Percentiles rank a stretch among this genome's conserved stretches.
phyloP scores from a whole-genome alignment of 371 early-diverging fungal species.

The Dentiscutata heterogama region DNA sequence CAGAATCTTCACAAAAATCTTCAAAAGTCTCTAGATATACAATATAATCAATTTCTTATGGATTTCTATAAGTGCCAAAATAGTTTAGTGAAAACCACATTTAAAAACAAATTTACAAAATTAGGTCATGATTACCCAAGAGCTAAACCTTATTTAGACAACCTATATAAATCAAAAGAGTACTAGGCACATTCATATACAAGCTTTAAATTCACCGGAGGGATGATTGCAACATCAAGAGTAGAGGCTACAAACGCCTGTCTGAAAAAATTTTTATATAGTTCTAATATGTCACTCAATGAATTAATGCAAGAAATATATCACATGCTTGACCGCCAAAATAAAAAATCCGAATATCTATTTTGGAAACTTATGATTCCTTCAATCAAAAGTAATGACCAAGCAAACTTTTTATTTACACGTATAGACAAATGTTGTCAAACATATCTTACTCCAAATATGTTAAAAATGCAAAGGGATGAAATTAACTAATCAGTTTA shows the following conservation, averaged over 20 bases:
- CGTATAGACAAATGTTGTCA: neutral
- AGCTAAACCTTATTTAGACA: neutral
- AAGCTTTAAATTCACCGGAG: neutral
- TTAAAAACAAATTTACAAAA: neutral
- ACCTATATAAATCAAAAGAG: neutral
- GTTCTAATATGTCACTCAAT: neutral
- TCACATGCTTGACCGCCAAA: neutral
- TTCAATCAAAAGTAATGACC: neutral
- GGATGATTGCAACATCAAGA: neutral
- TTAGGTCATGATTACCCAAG: constrained; percentile 1
- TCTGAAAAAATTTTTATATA: neutral
- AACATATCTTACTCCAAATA: neutral
- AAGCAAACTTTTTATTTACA: neutral
- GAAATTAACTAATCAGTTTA: neutral
- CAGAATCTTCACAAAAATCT: constrained; percentile 18
- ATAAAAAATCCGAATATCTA: constrained; percentile 1
- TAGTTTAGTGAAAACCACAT: neutral
- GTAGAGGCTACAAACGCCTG: neutral
- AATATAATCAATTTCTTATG: neutral
- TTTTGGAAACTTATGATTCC: neutral
- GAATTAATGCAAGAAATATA: neutral
- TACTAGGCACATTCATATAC: neutral
- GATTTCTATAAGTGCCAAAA: neutral
- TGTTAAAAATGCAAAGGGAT: neutral
- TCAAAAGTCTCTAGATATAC: neutral